A percentile compares a stretch with the other conserved stretches of the same genome.
Evolutionary conservation across 345 rosid species (phyloP).

Genomic region (Dovyalis caffra): DNA sequence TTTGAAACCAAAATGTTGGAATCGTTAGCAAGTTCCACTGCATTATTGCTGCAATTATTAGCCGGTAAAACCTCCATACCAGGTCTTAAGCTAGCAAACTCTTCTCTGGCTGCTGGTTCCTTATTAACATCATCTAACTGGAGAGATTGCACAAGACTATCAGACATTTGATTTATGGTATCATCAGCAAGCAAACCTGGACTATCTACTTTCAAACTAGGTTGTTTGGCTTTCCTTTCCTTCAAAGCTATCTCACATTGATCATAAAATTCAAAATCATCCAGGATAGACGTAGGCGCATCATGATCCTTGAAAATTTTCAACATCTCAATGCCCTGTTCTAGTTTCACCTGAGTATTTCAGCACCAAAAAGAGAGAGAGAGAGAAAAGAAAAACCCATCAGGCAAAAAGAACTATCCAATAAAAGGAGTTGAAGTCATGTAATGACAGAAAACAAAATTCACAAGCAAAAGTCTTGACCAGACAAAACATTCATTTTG

Average conservation of each 20-base stretch:
- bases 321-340: conserved; percentile 67
- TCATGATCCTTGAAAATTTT: conserved; percentile 62
- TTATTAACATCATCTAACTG: conserved; percentile 18
- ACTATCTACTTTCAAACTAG: conserved; percentile 18
- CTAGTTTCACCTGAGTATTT: conserved; percentile 51
- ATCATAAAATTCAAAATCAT: conserved; percentile 62
- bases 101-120: conserved; percentile 1
- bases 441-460: conserved; percentile 3
- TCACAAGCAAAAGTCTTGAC: not conserved
- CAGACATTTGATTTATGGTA: conserved; percentile 42
- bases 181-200: conserved; percentile 25
- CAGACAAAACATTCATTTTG: not conserved
- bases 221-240: conserved; percentile 41
- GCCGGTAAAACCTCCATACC: not conserved
- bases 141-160: conserved; percentile 30
- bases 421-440: not conserved
- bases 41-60: not conserved
- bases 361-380: not conserved
- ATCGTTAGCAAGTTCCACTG: not conserved
- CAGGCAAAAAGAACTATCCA: conserved; percentile 2
- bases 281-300: conserved; percentile 50
- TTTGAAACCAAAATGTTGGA: not conserved
- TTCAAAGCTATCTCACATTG: conserved; percentile 50
- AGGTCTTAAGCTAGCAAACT: not conserved
- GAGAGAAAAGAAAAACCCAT: not conserved